Percentiles rank a stretch among this genome's conserved stretches.
These are phyloP conservation scores for Cladosporium sp. DNA, from an alignment of 2,329 filamentous ascomycete species.

Conservation along the genomic window DNA sequence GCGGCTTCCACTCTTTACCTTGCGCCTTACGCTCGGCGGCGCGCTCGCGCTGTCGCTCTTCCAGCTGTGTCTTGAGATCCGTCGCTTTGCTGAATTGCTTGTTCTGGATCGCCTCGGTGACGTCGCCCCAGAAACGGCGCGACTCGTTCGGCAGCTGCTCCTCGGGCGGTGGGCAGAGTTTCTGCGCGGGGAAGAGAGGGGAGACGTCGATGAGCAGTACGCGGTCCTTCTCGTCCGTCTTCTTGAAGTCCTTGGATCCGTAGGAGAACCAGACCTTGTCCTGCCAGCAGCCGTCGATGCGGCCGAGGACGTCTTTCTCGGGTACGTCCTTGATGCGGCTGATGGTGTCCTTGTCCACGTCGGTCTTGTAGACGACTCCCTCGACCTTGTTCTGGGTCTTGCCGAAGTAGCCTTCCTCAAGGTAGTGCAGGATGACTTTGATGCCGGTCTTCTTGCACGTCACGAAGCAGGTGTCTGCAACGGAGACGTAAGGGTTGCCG, in stretches of 20 bases:
- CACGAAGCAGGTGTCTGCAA: conserved; percentile 84
- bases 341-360: conserved; percentile 79
- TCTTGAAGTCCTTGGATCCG: conserved; percentile 42
- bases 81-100: conserved; percentile 86
- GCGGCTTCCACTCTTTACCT: conserved; percentile 71
- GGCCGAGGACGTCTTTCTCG: conserved; percentile 75
- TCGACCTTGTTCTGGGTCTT: conserved; percentile 88
- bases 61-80: conserved; percentile 80
- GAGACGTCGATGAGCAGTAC: conserved; percentile 79
- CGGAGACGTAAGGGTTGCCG: conserved; percentile 83
- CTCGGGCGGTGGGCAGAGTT: conserved; percentile 72
- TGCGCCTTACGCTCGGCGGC: conserved; percentile 72
- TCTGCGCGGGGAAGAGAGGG: conserved; percentile 75
- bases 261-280: conserved; percentile 61
- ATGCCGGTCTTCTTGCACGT: conserved; percentile 86
- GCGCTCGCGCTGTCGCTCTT: conserved; percentile 83
- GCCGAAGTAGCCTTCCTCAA: conserved; percentile 92
- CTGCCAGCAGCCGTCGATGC: conserved; percentile 84
- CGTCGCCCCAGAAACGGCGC: conserved; percentile 77
- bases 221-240: conserved; percentile 50
- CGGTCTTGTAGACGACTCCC: conserved; percentile 85
- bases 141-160: conserved; percentile 86
- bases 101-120: conserved; percentile 77
- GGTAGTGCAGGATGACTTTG: conserved; percentile 88
- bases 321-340: conserved; percentile 79